Percentiles rank a stretch among this genome's conserved stretches.
Evolutionary conservation across 768 basidiomycete species (phyloP).

Genomic region (Boletus tomentosulus): DNA sequence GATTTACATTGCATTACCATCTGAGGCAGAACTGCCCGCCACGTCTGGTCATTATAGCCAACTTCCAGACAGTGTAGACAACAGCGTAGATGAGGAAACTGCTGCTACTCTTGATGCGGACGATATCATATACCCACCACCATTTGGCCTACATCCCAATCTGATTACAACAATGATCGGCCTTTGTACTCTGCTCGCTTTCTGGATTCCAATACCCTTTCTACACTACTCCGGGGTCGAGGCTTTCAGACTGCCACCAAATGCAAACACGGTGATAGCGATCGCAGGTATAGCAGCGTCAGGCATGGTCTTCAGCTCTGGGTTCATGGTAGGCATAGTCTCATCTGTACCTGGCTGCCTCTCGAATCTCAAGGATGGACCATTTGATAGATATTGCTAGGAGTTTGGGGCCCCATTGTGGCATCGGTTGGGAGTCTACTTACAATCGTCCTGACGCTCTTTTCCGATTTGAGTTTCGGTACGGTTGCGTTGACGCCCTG

Average conservation of each 20-base stretch:
- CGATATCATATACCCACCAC: conserved; percentile 51
- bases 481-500: conserved; percentile 60
- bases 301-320: conserved; percentile 80
- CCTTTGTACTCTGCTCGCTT: conserved; percentile 59
- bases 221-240: conserved; percentile 66
- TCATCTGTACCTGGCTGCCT: background rate
- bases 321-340: conserved; percentile 63
- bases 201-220: conserved; percentile 79
- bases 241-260: conserved; percentile 59
- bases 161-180: conserved; percentile 79
- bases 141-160: conserved; percentile 85
- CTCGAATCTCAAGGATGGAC: conserved; percentile 1
- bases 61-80: conserved; percentile 39
- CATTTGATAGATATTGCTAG: conserved; percentile 61
- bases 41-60: conserved; percentile 41
- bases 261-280: conserved; percentile 39
- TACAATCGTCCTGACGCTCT: conserved; percentile 86
- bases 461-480: conserved; percentile 75
- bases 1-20: conserved; percentile 65
- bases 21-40: conserved; percentile 49
- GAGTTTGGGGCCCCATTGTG: conserved; percentile 84
- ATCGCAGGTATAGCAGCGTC: conserved; percentile 66
- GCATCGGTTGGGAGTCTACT: conserved; percentile 88
- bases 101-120: conserved; percentile 19
- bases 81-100: conserved; percentile 17